Conservation (phyloP, 2,329 filamentous ascomycete genomes). For the Alternaria sp. region DNA sequence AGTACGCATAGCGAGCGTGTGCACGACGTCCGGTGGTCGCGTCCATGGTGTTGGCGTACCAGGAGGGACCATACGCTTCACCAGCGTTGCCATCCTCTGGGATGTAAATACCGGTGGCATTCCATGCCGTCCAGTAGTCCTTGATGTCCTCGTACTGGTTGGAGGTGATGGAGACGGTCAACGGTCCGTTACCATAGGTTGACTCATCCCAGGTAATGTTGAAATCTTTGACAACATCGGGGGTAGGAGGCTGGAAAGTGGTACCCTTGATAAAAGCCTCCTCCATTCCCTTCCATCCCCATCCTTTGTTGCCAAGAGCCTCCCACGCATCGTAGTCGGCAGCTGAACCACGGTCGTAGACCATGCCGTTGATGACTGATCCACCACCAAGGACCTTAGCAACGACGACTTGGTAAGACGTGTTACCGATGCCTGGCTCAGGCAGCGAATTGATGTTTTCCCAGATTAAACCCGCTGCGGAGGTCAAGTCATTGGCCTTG, state of each 20-base stretch:
- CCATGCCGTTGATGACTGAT: constrained; percentile 50
- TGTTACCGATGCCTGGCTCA: constrained; percentile 34
- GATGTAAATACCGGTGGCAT: constrained; percentile 28
- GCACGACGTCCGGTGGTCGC: constrained; percentile 33
- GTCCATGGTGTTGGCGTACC: constrained; percentile 44
- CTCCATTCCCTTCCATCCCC: constrained; percentile 62
- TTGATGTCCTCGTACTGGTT: constrained; percentile 42
- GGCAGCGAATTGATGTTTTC: constrained; percentile 34
- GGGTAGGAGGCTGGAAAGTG: constrained; percentile 37
- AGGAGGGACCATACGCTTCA: constrained; percentile 35
- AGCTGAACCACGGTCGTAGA: constrained; percentile 45
- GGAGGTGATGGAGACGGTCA: constrained; percentile 38
- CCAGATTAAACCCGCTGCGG: constrained; percentile 33
- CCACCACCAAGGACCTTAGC: constrained; percentile 43
- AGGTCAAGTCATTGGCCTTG: constrained; percentile 37
- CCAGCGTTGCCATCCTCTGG: constrained; percentile 36
- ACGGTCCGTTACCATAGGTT: constrained; percentile 36
- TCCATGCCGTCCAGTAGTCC: constrained; percentile 38
- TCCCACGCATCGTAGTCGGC: constrained; percentile 63
- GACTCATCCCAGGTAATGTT: constrained; percentile 42
- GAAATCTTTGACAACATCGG: constrained; percentile 28
- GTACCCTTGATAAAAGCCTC: constrained; percentile 42
- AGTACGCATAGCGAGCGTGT: constrained; percentile 43
- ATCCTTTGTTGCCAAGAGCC: constrained; percentile 66
- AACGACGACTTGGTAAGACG: constrained; percentile 32